Evolutionary conservation across 192 early-diverging fungal genomes (phyloP).

Genomic region (Linnemannia zychae): DNA sequence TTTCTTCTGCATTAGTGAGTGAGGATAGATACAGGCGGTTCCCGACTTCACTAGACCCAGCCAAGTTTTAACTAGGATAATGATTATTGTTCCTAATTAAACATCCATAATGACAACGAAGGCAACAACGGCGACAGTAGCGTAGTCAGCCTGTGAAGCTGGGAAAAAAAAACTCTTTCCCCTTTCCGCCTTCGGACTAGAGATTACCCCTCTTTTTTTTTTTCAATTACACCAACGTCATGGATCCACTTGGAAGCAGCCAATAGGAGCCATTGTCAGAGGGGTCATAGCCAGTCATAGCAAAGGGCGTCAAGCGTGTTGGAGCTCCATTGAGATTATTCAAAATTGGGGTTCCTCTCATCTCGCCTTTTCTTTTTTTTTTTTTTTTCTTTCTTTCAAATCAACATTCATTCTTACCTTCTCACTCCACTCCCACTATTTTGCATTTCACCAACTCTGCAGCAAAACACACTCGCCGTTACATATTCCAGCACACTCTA

Average conservation of each 20-base stretch:
- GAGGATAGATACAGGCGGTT: slow-evolving; percentile 10
- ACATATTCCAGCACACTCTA: neutral
- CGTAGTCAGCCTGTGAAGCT: neutral
- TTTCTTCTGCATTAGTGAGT: neutral
- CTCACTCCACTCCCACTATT: too few relatives aligned
- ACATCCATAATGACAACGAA: neutral
- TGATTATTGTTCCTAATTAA: neutral
- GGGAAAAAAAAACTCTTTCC: neutral
- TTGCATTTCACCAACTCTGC: neutral
- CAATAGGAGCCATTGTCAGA: neutral
- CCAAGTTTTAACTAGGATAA: neutral
- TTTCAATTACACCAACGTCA: neutral
- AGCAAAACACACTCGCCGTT: neutral
- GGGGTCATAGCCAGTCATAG: neutral
- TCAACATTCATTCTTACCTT: too few relatives aligned
- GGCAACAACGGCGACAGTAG: neutral
- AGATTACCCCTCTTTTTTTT: neutral
- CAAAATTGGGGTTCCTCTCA: neutral
- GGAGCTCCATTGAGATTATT: neutral
- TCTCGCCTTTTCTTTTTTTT: neutral
- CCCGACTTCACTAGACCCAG: slow-evolving; percentile 8
- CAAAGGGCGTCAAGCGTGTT: neutral
- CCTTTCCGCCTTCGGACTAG: neutral
- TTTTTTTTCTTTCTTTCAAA: neutral
- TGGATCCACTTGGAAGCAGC: neutral